Conservation (phyloP, 495 filamentous ascomycete species). For the Trichocladium uniseriatum region DNA sequence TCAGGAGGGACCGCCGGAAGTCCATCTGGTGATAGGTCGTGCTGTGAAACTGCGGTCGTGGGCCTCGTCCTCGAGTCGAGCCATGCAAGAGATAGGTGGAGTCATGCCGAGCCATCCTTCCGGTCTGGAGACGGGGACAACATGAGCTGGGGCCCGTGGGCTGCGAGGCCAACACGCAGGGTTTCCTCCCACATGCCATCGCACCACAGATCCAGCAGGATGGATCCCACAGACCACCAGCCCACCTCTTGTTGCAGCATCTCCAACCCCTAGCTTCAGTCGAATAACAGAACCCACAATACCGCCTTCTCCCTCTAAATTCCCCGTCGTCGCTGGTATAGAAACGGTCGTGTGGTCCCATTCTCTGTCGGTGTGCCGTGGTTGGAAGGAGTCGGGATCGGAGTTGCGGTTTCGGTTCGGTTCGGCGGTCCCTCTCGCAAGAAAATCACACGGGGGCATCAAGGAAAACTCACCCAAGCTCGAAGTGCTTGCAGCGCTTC, state of each 20-base stretch:
- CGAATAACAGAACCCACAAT: background rate
- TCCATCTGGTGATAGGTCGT: too few relatives aligned
- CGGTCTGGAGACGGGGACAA: background rate
- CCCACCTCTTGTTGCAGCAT: background rate
- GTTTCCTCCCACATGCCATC: background rate
- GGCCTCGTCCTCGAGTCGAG: background rate
- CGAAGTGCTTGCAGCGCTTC: slow-evolving; percentile 99
- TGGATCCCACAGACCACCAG: background rate
- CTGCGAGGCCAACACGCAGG: background rate
- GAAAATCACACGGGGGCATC: background rate
- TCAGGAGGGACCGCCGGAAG: slow-evolving; percentile 11
- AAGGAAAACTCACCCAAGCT: slow-evolving; percentile 71
- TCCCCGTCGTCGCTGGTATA: background rate
- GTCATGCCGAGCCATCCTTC: background rate
- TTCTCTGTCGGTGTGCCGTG: background rate
- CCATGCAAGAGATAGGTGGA: background rate
- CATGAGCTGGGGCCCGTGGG: background rate
- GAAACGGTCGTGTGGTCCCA: background rate
- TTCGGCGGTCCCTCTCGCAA: slow-evolving; percentile 13
- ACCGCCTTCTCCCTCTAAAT: background rate
- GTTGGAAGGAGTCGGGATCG: background rate
- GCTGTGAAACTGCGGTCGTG: background rate
- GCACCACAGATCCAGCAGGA: background rate
- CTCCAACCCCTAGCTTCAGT: background rate
- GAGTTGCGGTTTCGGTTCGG: background rate